Evolutionary conservation across 2,329 filamentous ascomycete genomes (phyloP), one percentile per base, ranked within the genome.

Genomic region (Exophiala viscosa): DNA sequence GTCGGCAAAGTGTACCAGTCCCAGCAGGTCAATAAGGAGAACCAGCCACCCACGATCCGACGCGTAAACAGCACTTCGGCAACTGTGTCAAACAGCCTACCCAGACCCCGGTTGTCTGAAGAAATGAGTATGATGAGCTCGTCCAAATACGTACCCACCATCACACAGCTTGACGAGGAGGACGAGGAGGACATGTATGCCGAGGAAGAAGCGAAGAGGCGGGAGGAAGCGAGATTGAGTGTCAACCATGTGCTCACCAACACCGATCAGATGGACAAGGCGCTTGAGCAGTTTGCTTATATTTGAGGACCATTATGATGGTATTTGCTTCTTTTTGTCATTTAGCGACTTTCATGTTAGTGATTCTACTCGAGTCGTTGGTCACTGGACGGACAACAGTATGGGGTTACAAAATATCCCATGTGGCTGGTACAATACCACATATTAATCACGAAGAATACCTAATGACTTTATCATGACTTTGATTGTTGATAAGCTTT

Each of bases 251-350:
- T 52, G 3, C 45, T 56, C 14, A 46, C 48, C n/a, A 51, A 42
- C 17, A 53, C 54, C 6, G 54, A 56, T 14, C 44, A 52, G 35
- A 52, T 52, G 54, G 54, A 56, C 36, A 45, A 36, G 10, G 52
- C 52, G 6, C 39, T 54, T 18, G 50, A 42, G 17, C 45, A 42
- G 39, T 50, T 47, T 45, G 42, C 20, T 4, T 41, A 41, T 20
- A 41, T 41, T 8, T 41, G 23, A 28, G 23, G 23, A 5, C 5
- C 23, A 28, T n/a, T n/a, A 7, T 28, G 23, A 7, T 2, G 23
- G 8, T 28, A 7, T 28, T 28, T 28, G 23, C 23, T 28, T 28
- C 23, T 28, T 28, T 28, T 28, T 28, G 23, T 5, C 8, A 4
- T 5, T 28, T 28, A 28, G 23, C 23, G 23, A 28, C 8, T 28